Evolutionary conservation across 257 asterid genomes (phyloP), one percentile per base, ranked within the genome.

Genomic region (Cruciata laevipes): DNA sequence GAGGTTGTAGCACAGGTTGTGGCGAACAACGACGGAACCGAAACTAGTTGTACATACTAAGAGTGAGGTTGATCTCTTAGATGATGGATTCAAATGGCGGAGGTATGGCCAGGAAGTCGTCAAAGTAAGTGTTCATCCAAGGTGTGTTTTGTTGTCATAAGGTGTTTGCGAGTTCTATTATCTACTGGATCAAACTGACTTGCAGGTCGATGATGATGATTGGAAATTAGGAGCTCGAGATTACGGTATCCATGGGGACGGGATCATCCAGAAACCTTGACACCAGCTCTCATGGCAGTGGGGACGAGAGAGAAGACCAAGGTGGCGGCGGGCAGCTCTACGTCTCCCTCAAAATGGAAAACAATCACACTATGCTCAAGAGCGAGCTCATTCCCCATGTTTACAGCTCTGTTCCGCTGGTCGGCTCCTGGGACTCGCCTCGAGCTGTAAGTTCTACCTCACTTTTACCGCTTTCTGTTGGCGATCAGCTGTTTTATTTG

Each of bases 361-460:
- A 66, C 33, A 73, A 87, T 78, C 85, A 73, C 71, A 16, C 66
- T 32, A 79, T 77, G 61, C 88, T 77, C 80, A 82, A 75, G 55
- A 87, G 85, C 60, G 90, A 88, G n/a, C 95, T 93, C 73, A 66
- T 81, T 16, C 99, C 99, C 44, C 97, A 90, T 38, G 95, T 90
- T 68, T 90, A 75, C 69, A 97, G 99, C 76, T 90, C 99, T 65
- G 95, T 74, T 2, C 97, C 97, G 14, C 89, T 93, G 32, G 89
- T 93, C 63, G 99, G 96, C 63, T 85, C 97, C 2, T 90, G 99
- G 97, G 99, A 93, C 75, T 57, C 96, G 35, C 84, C 97, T 49
- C 84, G 74, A 83, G 97, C 99, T 66, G 98, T 91, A 74, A 60
- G 84, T 16, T 38, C 25, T 63, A 6, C 55, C 18, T 69, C 8